Conservation (phyloP, 2,329 filamentous ascomycete genomes). For the Xylaria sp. region DNA sequence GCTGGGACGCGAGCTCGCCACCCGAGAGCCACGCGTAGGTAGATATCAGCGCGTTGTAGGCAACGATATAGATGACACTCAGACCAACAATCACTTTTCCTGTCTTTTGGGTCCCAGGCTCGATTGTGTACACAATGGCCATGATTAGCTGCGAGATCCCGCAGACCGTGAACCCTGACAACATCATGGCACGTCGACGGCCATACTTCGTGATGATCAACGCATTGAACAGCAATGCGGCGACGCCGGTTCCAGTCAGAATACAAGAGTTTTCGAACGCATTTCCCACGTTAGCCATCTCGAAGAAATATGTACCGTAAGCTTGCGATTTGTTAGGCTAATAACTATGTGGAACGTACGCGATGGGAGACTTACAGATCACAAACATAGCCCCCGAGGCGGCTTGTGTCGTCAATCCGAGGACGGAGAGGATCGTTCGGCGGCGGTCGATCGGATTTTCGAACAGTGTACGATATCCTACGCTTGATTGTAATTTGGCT, state of each 20-base stretch:
- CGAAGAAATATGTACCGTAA: conserved; percentile 68
- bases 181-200: conserved; percentile 63
- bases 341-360: neutral
- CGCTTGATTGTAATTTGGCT: conserved; percentile 46
- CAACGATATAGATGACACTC: conserved; percentile 63
- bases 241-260: conserved; percentile 62
- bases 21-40: conserved; percentile 67
- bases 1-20: conserved; percentile 66
- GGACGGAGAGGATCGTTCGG: conserved; percentile 60
- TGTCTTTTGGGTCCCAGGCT: conserved; percentile 51
- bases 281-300: conserved; percentile 65
- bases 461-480: conserved; percentile 59
- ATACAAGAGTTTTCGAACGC: conserved; percentile 68
- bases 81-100: conserved; percentile 63
- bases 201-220: conserved; percentile 63
- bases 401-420: conserved; percentile 61
- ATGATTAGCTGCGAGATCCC: conserved; percentile 65
- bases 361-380: conserved; percentile 55
- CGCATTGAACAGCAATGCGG: conserved; percentile 65
- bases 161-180: conserved; percentile 61
- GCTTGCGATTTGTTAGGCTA: conserved; percentile 49
- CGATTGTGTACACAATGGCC: conserved; percentile 61
- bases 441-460: conserved; percentile 62
- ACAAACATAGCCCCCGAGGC: conserved; percentile 67
- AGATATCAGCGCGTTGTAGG: conserved; percentile 64